Evolutionary conservation across 257 asterid genomes (phyloP), one percentile per base, ranked within the genome.

Genomic region (Verbena officinalis): DNA sequence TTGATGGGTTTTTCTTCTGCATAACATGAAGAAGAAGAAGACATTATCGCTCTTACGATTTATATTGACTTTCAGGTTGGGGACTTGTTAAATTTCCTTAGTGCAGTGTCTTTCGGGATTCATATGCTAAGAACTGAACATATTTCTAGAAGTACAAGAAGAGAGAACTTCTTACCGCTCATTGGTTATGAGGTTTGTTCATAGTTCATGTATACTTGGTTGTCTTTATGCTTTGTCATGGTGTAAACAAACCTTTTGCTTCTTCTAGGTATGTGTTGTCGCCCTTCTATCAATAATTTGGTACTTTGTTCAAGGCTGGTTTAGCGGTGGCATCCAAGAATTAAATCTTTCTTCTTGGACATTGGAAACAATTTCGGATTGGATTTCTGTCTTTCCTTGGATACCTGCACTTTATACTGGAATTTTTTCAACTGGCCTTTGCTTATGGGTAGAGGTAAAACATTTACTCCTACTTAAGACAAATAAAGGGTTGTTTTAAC

Each of bases 51-150:
- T 27, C 5, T 49, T 65, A 65, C 27, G 22, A 57, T 62, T 54
- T 19, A 13, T 42, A 38, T 43, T 63, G 50, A 33, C 19, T 69
- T 61, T 53, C 86, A 90, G 95, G 73, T 90, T 70, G 97, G 97
- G 13, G 97, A 90, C 75, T 76, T 86, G 77, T 72, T 90, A 36
- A 86, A 76, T 76, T 81, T 90, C 66, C 71, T 78, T 68, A 86
- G 97, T 78, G 94, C 95, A 0, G 84, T 86, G 55, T 79, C 81
- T 65, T 89, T 89, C 62, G 94, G 97, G 67, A 77, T 89, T 59
- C 97, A 89, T 77, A 86, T 83, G 89, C 83, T 89, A 22, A 78
- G 93, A 80, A 89, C 95, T 51, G 90, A 89, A 72, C 87, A 77
- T 59, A 75, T 89, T 53, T 79, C 97, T 20, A 78, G 95, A 84